phyloP scores from a whole-genome alignment of 2,329 filamentous ascomycete species.

The Botrytis fragariae region DNA sequence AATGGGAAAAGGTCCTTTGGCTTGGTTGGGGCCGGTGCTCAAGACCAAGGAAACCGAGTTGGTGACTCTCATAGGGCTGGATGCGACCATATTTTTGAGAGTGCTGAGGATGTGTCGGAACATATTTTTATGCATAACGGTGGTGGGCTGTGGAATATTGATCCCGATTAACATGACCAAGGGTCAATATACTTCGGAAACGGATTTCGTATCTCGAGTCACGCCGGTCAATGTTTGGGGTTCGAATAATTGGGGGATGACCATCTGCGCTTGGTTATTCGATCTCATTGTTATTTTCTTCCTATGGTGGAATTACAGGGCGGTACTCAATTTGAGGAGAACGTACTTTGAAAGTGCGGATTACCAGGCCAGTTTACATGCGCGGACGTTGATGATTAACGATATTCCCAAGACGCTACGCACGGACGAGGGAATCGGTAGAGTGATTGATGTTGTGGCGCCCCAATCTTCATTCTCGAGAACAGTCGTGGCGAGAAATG shows the following conservation, averaged over 20 bases:
- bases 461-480: conserved; percentile 76
- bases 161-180: conserved; percentile 73
- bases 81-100: conserved; percentile 86
- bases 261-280: conserved; percentile 61
- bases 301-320: conserved; percentile 86
- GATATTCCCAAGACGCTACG: conserved; percentile 76
- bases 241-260: conserved; percentile 55
- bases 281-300: conserved; percentile 75
- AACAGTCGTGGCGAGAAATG: conserved; percentile 83
- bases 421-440: conserved; percentile 82
- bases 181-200: conserved; percentile 39
- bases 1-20: conserved; percentile 80
- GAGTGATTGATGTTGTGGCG: conserved; percentile 76
- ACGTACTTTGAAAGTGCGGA: conserved; percentile 82
- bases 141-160: conserved; percentile 73
- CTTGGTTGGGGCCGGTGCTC: conserved; percentile 80
- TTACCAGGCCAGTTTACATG: conserved; percentile 84
- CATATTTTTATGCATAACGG: conserved; percentile 71
- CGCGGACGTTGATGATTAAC: conserved; percentile 70
- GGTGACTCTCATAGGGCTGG: conserved; percentile 81
- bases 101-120: conserved; percentile 90
- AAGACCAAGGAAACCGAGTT: conserved; percentile 74
- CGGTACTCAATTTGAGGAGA: conserved; percentile 67
- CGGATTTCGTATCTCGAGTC: conserved; percentile 53
- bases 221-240: conserved; percentile 57